Conservation (phyloP, 2,329 filamentous ascomycete species). For the Knufia petricola region DNA sequence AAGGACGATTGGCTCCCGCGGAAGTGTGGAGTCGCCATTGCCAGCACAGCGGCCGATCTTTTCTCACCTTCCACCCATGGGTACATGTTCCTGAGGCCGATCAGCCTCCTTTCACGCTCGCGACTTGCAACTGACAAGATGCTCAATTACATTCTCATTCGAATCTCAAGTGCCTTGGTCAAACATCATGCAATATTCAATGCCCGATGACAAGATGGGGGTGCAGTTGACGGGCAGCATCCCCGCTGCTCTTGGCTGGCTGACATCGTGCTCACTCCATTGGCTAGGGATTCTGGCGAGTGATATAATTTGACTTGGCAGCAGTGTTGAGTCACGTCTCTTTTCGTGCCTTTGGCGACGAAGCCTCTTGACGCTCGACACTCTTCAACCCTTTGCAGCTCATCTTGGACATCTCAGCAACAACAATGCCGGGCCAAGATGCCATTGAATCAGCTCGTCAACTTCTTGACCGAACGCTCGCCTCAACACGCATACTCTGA, state of each 20-base stretch:
- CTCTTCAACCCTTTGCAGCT: background rate
- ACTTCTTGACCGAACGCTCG: background rate
- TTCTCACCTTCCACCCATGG: too few species aligned
- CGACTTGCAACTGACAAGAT: too few species aligned
- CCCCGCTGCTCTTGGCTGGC: background rate
- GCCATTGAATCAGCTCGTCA: background rate
- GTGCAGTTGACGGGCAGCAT: too few species aligned
- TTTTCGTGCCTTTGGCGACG: background rate
- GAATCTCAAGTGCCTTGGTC: too few species aligned
- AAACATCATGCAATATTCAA: too few species aligned
- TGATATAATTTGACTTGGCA: background rate
- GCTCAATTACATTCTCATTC: too few species aligned
- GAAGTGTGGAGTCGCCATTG: too few species aligned
- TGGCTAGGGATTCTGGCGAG: background rate
- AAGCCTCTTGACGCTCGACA: background rate
- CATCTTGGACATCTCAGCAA: background rate
- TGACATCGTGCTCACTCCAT: background rate
- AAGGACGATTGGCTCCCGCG: too few species aligned
- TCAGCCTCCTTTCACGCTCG: too few species aligned
- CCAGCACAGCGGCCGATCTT: too few species aligned
- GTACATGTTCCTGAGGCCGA: too few species aligned
- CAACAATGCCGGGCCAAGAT: background rate
- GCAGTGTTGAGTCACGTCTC: background rate
- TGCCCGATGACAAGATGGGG: too few species aligned
- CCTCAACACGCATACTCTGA: conserved; percentile 21